Conservation (phyloP, 2,329 filamentous ascomycete genomes). For the Colletotrichum sp. region DNA sequence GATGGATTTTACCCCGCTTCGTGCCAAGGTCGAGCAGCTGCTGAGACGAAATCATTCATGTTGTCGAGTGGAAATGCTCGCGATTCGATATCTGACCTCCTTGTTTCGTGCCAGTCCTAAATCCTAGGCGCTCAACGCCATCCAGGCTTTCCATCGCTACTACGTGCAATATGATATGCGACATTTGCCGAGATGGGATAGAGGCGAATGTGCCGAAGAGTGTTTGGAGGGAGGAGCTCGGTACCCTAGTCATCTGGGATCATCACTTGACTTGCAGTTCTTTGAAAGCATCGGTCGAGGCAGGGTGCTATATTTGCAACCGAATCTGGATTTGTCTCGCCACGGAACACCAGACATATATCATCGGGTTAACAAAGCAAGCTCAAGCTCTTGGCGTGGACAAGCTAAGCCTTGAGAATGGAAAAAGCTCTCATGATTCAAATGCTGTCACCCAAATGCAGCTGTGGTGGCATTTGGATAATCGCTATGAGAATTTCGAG, state of each 20-base stretch:
- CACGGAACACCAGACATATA: neutral
- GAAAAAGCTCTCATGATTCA: neutral
- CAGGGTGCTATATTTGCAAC: neutral
- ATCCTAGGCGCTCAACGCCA: neutral
- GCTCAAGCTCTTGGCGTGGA: neutral
- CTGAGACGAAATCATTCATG: neutral
- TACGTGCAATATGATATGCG: neutral
- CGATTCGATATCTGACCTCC: neutral
- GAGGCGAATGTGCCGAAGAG: neutral
- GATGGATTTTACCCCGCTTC: neutral
- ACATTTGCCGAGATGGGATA: neutral
- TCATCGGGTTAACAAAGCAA: neutral
- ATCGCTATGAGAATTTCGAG: neutral
- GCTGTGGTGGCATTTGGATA: neutral
- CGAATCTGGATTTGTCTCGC: neutral
- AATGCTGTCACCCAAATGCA: neutral
- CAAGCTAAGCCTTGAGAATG: neutral
- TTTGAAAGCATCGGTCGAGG: neutral
- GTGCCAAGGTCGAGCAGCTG: neutral
- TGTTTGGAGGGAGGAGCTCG: no score
- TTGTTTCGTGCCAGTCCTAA: neutral
- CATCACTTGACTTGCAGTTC: neutral
- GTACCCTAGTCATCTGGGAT: neutral
- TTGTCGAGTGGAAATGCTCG: neutral
- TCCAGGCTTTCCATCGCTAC: neutral